A percentile compares a stretch with the other conserved stretches of the same genome.
phyloP scores from a whole-genome alignment of 257 asterid genomes.

The Gardenia jasminoides region DNA sequence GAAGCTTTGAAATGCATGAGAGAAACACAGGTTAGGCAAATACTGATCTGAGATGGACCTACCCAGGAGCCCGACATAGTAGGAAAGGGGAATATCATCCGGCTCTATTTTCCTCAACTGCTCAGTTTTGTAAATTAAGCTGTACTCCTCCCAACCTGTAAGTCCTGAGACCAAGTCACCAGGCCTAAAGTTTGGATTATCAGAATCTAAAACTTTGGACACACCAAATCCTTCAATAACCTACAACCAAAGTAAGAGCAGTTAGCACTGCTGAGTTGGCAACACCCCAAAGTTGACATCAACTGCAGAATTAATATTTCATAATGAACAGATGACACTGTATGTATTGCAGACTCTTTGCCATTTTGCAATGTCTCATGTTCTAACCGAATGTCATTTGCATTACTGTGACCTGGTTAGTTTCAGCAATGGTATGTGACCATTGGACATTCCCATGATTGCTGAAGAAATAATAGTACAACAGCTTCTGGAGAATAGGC shows the following conservation, averaged over 20 bases:
- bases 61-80: slow-evolving; percentile 81
- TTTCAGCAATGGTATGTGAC: not conserved
- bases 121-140: slow-evolving; percentile 46
- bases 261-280: not conserved
- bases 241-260: slow-evolving; percentile 23
- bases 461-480: not conserved
- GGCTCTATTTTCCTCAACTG: slow-evolving; percentile 63
- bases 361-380: too few relatives aligned
- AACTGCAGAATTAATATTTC: not conserved
- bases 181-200: slow-evolving; percentile 56
- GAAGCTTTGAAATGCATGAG: not conserved
- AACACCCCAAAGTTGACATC: not conserved
- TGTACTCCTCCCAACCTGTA: slow-evolving; percentile 95
- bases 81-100: slow-evolving; percentile 67
- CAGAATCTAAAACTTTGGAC: slow-evolving; percentile 70
- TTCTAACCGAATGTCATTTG: not conserved
- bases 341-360: too few relatives aligned
- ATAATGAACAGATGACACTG: not conserved
- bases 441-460: not conserved
- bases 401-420: not conserved
- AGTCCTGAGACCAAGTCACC: slow-evolving; percentile 80
- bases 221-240: slow-evolving; percentile 88
- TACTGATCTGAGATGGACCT: slow-evolving; percentile 3
- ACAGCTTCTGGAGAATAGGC: not conserved
- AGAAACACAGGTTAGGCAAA: not conserved